Percentiles rank a stretch among this genome's conserved stretches.
Conservation (phyloP, 345 rosid genomes). For the Noccaea caerulescens region DNA sequence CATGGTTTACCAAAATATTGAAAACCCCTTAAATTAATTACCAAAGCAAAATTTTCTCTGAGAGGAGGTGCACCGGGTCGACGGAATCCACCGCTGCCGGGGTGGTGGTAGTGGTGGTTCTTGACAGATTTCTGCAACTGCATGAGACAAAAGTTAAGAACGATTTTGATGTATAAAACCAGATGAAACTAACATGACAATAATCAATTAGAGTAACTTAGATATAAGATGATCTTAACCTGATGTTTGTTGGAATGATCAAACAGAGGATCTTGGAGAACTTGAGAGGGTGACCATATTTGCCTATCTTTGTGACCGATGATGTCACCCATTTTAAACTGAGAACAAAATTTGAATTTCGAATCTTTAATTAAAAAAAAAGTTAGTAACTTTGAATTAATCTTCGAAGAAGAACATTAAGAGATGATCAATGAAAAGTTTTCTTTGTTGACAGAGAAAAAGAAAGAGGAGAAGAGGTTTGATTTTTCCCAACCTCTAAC, state of each 20-base stretch:
- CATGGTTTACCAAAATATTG: not conserved
- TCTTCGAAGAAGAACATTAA: conserved; percentile 30
- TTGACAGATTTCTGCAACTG: conserved; percentile 23
- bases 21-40: not conserved
- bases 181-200: conserved; percentile 4
- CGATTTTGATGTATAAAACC: not conserved
- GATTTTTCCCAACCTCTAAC: conserved; percentile 64
- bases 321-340: conserved; percentile 47
- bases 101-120: conserved; percentile 16
- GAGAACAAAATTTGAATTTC: not conserved
- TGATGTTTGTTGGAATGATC: conserved; percentile 37
- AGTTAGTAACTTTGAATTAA: conserved; percentile 14
- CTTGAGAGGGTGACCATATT: conserved; percentile 58
- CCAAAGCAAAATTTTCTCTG: conserved; percentile 24
- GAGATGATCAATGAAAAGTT: conserved; percentile 9
- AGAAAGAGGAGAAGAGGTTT: conserved; percentile 35
- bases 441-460: conserved; percentile 23
- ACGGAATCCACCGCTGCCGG: conserved; percentile 6
- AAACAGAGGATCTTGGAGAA: conserved; percentile 52
- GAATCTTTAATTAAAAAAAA: not conserved
- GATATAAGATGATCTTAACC: conserved; percentile 32
- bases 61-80: conserved; percentile 1
- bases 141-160: not conserved
- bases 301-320: conserved; percentile 55
- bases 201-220: conserved; percentile 4